Evolutionary conservation across 192 early-diverging fungal genomes (phyloP), one percentile per base, ranked within the genome.

Genomic region (Funneliformis mosseae): DNA sequence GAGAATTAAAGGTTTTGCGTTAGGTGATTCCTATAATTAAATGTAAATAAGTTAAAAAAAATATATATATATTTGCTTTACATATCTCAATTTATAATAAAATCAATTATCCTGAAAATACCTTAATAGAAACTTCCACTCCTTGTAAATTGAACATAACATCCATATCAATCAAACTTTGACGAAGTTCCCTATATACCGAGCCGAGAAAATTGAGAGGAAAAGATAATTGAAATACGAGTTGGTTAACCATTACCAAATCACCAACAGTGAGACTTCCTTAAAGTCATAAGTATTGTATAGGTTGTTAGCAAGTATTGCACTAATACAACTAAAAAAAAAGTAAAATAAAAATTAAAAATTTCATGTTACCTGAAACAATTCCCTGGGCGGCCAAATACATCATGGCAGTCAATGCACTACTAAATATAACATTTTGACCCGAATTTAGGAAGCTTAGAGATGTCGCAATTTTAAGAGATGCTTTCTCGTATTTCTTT

Each of bases 161-260:
- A 61, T 98, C 97, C 97, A 99, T 99, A 78, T 99, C 98, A 48
- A 97, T 92, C 45, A 99, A 86, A 14, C 93, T 93, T 86, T 99
- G 98, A 72, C 94, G 90, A 60, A 97, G 91, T 86, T 99, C 98
- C 76, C 98, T 92, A 82, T 99, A 99, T 8, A 99, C 97, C 25
- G 95, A 94, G 39, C 98, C 98, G 73, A 99, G 84, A 83, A 99
- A 99, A 88, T 99, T 98, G 16, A 99, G 89, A 23, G 98, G 98
- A 83, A 99, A 88, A 3, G 96, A 96, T 12, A 99, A 88, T 86
- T 99, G 98, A 84, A 99, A 99, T 33, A 99, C 93, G 33, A 99
- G 93, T 23, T 97, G 96, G 80, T 99, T 99, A 75, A 99, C 91
- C 96, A 99, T 96, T 23, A 99, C 98, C 7, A 99, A 89, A 82